Base-by-base conservation (phyloP, 768 basidiomycete genomes). In the Suillus cothurnatus region DNA sequence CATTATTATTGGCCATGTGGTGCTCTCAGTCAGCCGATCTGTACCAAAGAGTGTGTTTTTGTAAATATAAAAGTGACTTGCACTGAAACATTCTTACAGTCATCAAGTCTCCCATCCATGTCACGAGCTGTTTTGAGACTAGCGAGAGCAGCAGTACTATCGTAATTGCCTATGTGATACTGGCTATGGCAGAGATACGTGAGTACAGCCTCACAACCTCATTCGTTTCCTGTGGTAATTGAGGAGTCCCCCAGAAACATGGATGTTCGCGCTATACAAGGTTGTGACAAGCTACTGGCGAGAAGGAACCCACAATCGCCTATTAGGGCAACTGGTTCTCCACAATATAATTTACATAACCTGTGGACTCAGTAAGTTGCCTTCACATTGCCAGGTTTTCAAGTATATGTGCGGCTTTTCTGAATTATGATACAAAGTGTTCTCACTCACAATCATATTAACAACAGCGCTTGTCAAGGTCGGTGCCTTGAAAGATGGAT, bases 341-440 rank as follows among this genome's bases (percentile, higher is more conserved):
- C 58, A 59, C 19, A 59, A 59, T 41, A 12, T 31, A 3, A 59
- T 59, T 59, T 59, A 41, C 58, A 3, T 59, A 26, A 59, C 58
- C 19, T 59, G 58, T 28, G 58, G 58, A 31, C 58, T 59, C 6
- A 7, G 58, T 59, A 39, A 59, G 58, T 41, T 28, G 12, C 39
- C 11, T 28, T 21, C 38, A 41, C 28, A 41, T 21, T 21, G 38
- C 14, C 26, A 28, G 19, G 21, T 41, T 59, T 58, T n/a, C 19
- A 28, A 31, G 17, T 15, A 14, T 12, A 59, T 12, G 6, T 31
- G 19, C 19, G 31, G 6, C 21, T 59, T 59, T 28, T 38, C 57
- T 59, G 57, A 59, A 59, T 21, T 6, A 31, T 41, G 28, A 31
- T 14, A 19, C 9, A 28, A 59, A 59, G 58, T 41, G 19, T 59